Evolutionary conservation across 306 rosid genomes (phyloP), one percentile per base, ranked within the genome.

Genomic region (Pyrus bretschneideri): DNA sequence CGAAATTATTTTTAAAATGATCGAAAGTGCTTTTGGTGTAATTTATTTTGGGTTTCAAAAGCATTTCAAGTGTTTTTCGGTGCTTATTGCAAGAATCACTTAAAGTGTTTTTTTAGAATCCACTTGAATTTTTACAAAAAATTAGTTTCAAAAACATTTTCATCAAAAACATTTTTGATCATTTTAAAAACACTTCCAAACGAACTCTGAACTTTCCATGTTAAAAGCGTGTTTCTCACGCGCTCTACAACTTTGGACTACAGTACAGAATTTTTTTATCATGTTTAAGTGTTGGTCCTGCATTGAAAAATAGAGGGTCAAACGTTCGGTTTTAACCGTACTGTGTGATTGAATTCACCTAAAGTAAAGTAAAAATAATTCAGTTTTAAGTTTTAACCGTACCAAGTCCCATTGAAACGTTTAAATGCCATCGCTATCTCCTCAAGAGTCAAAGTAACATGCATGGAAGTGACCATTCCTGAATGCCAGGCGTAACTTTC

Each of bases 391-490:
- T 59, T 59, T 60, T 40, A 17, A 73, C 67, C 31, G 57, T 72
- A 35, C 67, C 25, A 35, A n/a, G 51, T 35, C 10, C 10, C 40
- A 17, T 40, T 14, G 4, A 13, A 42, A 23, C 14, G 55, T 42
- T 68, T 51, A 13, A 42, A 42, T 38, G 29, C 5, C 11, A 4
- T 11, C 10, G 2, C 27, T 38, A 3, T 11, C 67, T 72, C 6
- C 42, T 38, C 42, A 38, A 29, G 5, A 17, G 68, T 25, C 57
- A 4, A 4, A 68, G 25, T 59, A 11, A 58, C 58, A 3, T 38
- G 42, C 58, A 10, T 38, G 42, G 69, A 73, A 60, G 69, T 73
- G 77, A 73, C 58, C 25, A 59, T 25, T 59, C 68, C 57, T 59
- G 68, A 35, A 55, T 11, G 51, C 42, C 25, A 14, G 57, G 4